phyloP scores from a whole-genome alignment of 495 filamentous ascomycete species.

The Sphaerosporella brunnea region DNA sequence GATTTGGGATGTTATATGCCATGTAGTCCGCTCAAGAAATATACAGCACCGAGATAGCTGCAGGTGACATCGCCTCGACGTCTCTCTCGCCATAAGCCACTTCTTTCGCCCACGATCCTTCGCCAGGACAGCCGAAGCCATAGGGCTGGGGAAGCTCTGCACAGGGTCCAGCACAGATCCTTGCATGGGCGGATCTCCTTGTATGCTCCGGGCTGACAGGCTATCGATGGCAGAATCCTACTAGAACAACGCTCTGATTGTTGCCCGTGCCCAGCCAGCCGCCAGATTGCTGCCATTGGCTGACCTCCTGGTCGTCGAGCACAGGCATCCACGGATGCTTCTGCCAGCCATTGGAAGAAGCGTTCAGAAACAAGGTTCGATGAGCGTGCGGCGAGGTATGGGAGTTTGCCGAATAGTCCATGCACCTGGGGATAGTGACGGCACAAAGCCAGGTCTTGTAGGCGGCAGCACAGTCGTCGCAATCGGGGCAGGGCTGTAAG shows the following conservation, averaged over 20 bases:
- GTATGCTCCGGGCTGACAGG: slow-evolving; percentile 68
- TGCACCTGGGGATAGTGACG: slow-evolving; percentile 79
- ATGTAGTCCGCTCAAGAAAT: slow-evolving; percentile 33
- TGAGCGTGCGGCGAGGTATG: slow-evolving; percentile 55
- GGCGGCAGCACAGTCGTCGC: slow-evolving; percentile 53
- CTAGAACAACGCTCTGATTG: slow-evolving; percentile 28
- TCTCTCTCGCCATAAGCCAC: slow-evolving; percentile 45
- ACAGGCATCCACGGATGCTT: slow-evolving; percentile 25
- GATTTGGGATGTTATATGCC: too few species aligned
- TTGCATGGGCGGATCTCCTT: slow-evolving; percentile 80
- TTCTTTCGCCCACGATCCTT: slow-evolving; percentile 35
- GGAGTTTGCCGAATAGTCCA: slow-evolving; percentile 45
- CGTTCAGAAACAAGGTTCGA: slow-evolving; percentile 50
- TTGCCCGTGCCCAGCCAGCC: slow-evolving; percentile 5
- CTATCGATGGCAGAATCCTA: slow-evolving; percentile 51
- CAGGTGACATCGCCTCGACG: slow-evolving; percentile 36
- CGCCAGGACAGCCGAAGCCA: slow-evolving; percentile 56
- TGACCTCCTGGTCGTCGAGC: slow-evolving; percentile 23
- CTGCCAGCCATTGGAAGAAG: slow-evolving; percentile 30
- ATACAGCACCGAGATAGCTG: slow-evolving; percentile 41
- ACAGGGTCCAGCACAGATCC: slow-evolving; percentile 67
- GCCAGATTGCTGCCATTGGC: slow-evolving; percentile 9
- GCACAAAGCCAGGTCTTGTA: slow-evolving; percentile 93
- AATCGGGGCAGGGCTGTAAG: slow-evolving; percentile 66
- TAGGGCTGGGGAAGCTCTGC: slow-evolving; percentile 64